Base-by-base conservation (phyloP, 805 yeast genomes). In the Zygoascus bituminiphila region DNA sequence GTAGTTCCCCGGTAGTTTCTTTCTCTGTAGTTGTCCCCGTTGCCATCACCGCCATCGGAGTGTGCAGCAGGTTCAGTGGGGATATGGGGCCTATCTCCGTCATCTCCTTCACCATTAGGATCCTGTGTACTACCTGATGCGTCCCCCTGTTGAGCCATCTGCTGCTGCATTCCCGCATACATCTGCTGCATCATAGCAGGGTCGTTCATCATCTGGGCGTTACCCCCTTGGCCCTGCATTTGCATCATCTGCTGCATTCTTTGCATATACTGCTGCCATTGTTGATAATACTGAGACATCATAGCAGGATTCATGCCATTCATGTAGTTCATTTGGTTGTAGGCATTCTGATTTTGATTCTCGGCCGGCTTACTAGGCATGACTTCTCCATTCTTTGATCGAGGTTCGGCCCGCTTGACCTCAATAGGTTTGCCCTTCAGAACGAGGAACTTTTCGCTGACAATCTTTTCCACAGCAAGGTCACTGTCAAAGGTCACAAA, bases 401-500 rank as follows among this genome's bases (percentile, higher is more conserved):
- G 57, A 5, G 74, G 73, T 53, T 69, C 72, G 20, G 75, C 75
- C 5, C 71, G 62, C 61, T 68, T 68, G 42, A 72, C 73, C 52
- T 71, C 75, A 44, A 69, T 68, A 29, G 67, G 62, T 62, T 84
- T 86, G 43, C 95, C 96, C 62, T 88, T 88, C 59, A 91, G 81
- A 49, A 81, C 79, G 54, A 91, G 76, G 62, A 80, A 88, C 65
- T 84, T 84, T 65, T 83, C 84, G 50, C 81, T 83, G 48, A 93
- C 81, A 48, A 87, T 95, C 57, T 81, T 75, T 60, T 89, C 97
- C 41, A 91, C 96, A 14, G 96, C 96, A 42, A 84, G 89, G 20
- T 95, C 94, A 17, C 94, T 79, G 62, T 91, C 98, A 68, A 84
- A 91, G 12, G 98, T 91, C 54, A 91, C 88, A 66, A 91, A 91